Evolutionary conservation across 495 filamentous ascomycete species (phyloP).

Genomic region (Penicillium paradoxum): DNA sequence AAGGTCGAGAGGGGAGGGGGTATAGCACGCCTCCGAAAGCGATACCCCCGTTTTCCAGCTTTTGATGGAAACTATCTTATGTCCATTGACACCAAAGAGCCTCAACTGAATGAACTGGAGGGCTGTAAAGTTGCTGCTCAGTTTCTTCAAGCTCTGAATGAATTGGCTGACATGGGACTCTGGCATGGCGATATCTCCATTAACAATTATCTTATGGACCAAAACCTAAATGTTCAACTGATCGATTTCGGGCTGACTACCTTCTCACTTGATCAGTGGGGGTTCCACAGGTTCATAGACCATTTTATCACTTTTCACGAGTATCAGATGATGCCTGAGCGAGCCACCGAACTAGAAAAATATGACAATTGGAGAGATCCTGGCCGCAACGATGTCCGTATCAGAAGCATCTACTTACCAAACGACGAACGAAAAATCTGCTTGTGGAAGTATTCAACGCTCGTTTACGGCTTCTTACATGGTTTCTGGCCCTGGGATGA

Average conservation of each 20-base stretch:
- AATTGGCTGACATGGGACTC: conserved; percentile 24
- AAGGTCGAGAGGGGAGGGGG: not conserved
- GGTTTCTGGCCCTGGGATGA: conserved; percentile 27
- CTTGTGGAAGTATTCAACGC: conserved; percentile 22
- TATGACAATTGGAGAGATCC: not conserved
- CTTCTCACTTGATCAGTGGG: conserved; percentile 14
- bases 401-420: not conserved
- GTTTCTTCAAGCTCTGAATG: conserved; percentile 17
- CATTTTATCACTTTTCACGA: conserved; percentile 18
- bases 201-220: conserved; percentile 23
- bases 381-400: not conserved
- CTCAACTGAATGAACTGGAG: conserved; percentile 16
- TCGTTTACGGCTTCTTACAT: conserved; percentile 22
- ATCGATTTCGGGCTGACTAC: conserved; percentile 18
- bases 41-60: conserved; percentile 6
- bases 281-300: not conserved
- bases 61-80: conserved; percentile 18
- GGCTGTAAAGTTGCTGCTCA: conserved; percentile 26
- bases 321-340: conserved; percentile 21
- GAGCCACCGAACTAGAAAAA: conserved; percentile 7
- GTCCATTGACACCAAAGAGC: not conserved
- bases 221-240: conserved; percentile 19
- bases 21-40: not conserved
- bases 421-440: conserved; percentile 7
- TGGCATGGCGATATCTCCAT: conserved; percentile 22